phyloP scores from a whole-genome alignment of 352 stramenopile species.

The Phytophthora pinifolia region DNA sequence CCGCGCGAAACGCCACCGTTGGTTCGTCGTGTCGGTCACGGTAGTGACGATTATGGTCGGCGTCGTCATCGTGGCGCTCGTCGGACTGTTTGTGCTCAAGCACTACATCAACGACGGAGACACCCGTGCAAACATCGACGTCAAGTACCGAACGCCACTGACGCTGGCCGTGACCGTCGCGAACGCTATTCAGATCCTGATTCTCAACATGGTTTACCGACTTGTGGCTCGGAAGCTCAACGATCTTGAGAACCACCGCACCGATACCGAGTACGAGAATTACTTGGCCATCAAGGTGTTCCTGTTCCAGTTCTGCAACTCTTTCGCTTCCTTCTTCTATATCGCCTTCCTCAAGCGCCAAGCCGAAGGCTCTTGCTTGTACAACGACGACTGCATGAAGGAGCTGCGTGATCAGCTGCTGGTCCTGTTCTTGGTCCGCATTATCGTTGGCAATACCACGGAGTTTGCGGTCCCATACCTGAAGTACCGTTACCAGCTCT shows the following conservation, averaged over 20 bases:
- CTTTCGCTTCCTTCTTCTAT: constrained; percentile 97
- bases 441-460: constrained; percentile 91
- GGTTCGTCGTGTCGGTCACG: constrained; percentile 55
- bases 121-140: too few relatives aligned
- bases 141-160: constrained; percentile 41
- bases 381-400: constrained; percentile 78
- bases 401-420: constrained; percentile 91
- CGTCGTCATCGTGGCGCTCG: constrained; percentile 66
- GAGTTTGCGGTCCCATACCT: constrained; percentile 87
- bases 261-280: constrained; percentile 88
- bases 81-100: constrained; percentile 78
- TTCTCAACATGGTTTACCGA: constrained; percentile 94
- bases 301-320: constrained; percentile 98
- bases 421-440: constrained; percentile 91
- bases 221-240: constrained; percentile 92
- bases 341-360: constrained; percentile 78
- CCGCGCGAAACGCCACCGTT: constrained; percentile 54
- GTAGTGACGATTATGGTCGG: constrained; percentile 76
- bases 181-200: constrained; percentile 90
- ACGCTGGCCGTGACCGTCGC: constrained; percentile 56
- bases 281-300: constrained; percentile 98
- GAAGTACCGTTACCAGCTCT: constrained; percentile 77
- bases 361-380: constrained; percentile 77
- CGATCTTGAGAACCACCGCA: constrained; percentile 93
- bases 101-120: constrained; percentile 76